Evolutionary conservation across 2,329 filamentous ascomycete species (phyloP).

Genomic region (Beauveria bassiana): DNA sequence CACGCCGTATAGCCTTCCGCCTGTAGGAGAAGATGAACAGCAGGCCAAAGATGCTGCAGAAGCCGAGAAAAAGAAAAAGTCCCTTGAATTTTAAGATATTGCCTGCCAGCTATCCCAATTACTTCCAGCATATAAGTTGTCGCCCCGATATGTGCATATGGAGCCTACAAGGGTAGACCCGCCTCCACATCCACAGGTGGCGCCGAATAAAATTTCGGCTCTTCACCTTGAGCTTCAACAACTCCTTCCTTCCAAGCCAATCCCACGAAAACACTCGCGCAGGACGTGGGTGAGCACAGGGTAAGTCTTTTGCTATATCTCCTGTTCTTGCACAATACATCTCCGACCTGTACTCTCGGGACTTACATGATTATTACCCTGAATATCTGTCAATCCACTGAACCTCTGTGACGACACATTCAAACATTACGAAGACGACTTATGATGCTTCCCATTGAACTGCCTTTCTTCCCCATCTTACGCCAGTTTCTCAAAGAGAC

Average conservation of each 20-base stretch:
- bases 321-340: not conserved
- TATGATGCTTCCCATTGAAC: slow-evolving; percentile 23
- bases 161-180: slow-evolving; percentile 3
- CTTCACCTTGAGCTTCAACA: not conserved
- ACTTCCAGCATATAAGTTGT: slow-evolving; percentile 9
- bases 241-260: not conserved
- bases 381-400: slow-evolving; percentile 56
- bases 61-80: slow-evolving; percentile 51
- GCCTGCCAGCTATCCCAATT: not conserved
- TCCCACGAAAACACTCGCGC: slow-evolving; percentile 6
- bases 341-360: not conserved
- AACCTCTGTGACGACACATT: slow-evolving; percentile 37
- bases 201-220: slow-evolving; percentile 9
- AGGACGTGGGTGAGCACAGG: slow-evolving; percentile 11
- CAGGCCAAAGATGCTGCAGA: slow-evolving; percentile 25
- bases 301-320: slow-evolving; percentile 14
- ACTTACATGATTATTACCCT: slow-evolving; percentile 41
- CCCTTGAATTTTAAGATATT: slow-evolving; percentile 56
- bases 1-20: slow-evolving; percentile 81
- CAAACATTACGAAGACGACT: slow-evolving; percentile 38
- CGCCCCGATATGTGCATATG: slow-evolving; percentile 11
- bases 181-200: slow-evolving; percentile 2
- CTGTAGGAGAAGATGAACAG: slow-evolving; percentile 63
- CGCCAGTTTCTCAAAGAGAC: not conserved
- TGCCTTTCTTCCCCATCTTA: not conserved